Percentiles rank a stretch among this genome's conserved stretches.
These are phyloP conservation scores for Amanita rimosa DNA, from an alignment of 768 basidiomycete genomes.

Conservation along the genomic window DNA sequence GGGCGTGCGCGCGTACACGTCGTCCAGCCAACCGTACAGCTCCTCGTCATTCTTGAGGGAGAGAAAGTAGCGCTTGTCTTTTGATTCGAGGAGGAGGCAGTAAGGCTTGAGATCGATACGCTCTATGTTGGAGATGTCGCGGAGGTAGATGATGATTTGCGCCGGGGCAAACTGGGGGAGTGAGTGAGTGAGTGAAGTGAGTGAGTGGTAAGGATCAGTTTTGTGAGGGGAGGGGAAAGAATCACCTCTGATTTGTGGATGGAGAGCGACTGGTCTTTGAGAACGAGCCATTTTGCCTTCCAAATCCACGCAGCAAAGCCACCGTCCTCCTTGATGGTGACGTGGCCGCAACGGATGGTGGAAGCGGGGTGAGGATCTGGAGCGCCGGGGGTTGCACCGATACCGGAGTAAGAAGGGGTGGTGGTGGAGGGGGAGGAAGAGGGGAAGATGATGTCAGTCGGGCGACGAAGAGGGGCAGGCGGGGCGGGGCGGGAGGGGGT, in stretches of 20 bases:
- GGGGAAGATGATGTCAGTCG: slow-evolving; percentile 30
- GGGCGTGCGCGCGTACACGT: slow-evolving; percentile 86
- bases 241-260: slow-evolving; percentile 87
- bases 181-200: neutral
- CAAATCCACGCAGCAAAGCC: slow-evolving; percentile 88
- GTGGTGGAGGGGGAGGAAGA: slow-evolving; percentile 53
- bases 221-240: no score
- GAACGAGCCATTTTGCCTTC: slow-evolving; percentile 81
- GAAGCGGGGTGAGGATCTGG: slow-evolving; percentile 24
- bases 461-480: slow-evolving; percentile 46
- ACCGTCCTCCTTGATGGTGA: slow-evolving; percentile 81
- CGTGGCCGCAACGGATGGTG: slow-evolving; percentile 58
- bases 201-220: neutral
- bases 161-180: slow-evolving; percentile 33
- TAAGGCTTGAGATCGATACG: slow-evolving; percentile 93
- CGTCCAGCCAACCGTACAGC: slow-evolving; percentile 97
- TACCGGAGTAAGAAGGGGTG: slow-evolving; percentile 61
- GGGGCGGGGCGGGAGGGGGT: slow-evolving; percentile 76
- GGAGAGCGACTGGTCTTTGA: slow-evolving; percentile 67
- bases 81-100: slow-evolving; percentile 79
- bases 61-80: slow-evolving; percentile 71
- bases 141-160: slow-evolving; percentile 53
- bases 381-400: slow-evolving; percentile 67
- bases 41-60: slow-evolving; percentile 91
- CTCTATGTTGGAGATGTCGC: slow-evolving; percentile 80